Evolutionary conservation across 495 filamentous ascomycete genomes (phyloP), one percentile per base, ranked within the genome.

Genomic region (Aspergillus affinis): DNA sequence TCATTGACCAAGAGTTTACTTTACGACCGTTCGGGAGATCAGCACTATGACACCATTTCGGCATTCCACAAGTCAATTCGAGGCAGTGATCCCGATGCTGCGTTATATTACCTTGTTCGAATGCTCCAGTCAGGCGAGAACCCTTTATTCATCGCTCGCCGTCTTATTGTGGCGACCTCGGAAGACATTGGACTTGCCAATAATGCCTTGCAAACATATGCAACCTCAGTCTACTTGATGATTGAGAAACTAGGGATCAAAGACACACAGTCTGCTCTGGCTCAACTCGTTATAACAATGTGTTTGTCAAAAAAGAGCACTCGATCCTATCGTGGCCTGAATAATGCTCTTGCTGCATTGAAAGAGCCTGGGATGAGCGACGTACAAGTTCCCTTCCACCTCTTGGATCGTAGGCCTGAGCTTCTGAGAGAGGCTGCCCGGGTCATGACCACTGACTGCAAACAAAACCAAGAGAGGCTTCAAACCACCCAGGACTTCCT

Each of bases 121-220:
- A 98, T 98, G 94, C 82, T 98, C n/a, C n/a, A n/a, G 61, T 92
- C 89, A 2, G 94, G 94, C 45, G 94, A 98, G 71, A 93, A 98
- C 67, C 92, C 93, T 0, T 77, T 98, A 0, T 98, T 90, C 68
- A 90, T 98, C 41, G 92, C 94, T 8, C 85, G 94, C 2, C 85
- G 94, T n/a, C 86, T 98, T 79, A 88, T 98, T 12, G 92, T 97
- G 2, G 87, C 96, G 48, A 91, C 92, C 0, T 92, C 89, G 7
- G 93, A 97, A 65, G 93, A 97, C 65, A 86, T 98, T 52, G 94
- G 94, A 0, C 75, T 98, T 2, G 94, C 94, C n/a, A 92, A 97
- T 70, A 94, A 91, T 70, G 84, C 79, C 36, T 86, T 98, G 78
- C 78, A 97, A 2, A 83, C 86, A 1, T 82, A 98, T 0, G 92